Base-by-base conservation (phyloP, 2,329 filamentous ascomycete genomes). In the Furcasterigmium sp. region DNA sequence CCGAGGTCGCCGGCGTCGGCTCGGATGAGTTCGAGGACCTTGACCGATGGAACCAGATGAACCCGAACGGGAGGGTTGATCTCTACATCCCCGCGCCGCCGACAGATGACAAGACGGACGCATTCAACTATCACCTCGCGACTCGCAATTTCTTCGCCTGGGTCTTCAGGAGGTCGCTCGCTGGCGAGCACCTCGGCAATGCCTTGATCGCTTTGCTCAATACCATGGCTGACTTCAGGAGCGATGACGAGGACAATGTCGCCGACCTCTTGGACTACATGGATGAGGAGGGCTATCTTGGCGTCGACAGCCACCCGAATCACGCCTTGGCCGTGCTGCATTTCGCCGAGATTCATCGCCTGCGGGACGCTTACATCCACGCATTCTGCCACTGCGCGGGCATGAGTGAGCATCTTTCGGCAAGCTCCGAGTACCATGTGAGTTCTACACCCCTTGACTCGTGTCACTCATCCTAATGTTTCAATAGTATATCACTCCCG, bases 331-430 rank as follows among this genome's bases (percentile, higher is more conserved):
- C 82, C 0, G 67, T 83, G 36, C 64, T 91, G 11, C 76, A 76
- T 40, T 73, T 89, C 35, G 81, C 85, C 2, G 87, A 91, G 55
- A 67, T 72, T 18, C 83, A 82, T 50, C 74, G 77, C 41, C 61
- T 85, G 20, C 70, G 68, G 42, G 73, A 80, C n/a, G 62, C 87
- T 11, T 91, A 87, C 69, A 73, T 82, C 10, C 76, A 87, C 54
- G 82, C 87, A 0, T 89, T 91, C 61, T 74, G 78, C 13, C 87
- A 93, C 55, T 89, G 86, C 56, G 83, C 85, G 28, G 87, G 87
- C 35, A 90, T 91, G 86, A 77, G 76, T 46, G 78, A 85, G 17
- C 67, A 68, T 20, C 48, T 91, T 5, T 66, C 70, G 32, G 55
- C 63, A 6, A 77, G 74, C 50, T 58, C 72, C 2, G 85, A 86